phyloP scores from a whole-genome alignment of 2,329 filamentous ascomycete genomes.

The Camillea tinctor region DNA sequence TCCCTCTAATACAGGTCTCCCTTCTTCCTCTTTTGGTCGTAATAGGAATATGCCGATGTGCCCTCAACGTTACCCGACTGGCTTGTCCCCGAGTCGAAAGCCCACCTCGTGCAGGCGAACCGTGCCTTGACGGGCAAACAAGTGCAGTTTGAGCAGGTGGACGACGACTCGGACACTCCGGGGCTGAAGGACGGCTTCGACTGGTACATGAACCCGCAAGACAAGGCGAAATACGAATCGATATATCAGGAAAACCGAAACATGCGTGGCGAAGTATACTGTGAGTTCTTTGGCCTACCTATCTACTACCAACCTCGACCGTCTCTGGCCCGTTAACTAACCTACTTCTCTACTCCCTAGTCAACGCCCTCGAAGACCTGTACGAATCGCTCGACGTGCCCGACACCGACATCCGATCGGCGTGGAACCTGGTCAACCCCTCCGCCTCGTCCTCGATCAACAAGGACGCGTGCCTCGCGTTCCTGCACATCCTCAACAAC shows the following conservation, averaged over 20 bases:
- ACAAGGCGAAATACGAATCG: slow-evolving; percentile 93
- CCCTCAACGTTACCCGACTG: slow-evolving; percentile 84
- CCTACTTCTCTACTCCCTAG: slow-evolving; percentile 39
- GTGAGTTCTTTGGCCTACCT: slow-evolving; percentile 48
- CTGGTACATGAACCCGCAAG: slow-evolving; percentile 95
- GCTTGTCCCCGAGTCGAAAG: slow-evolving; percentile 94
- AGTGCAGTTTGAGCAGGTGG: slow-evolving; percentile 79
- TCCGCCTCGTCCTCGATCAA: slow-evolving; percentile 79
- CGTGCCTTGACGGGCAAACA: slow-evolving; percentile 77
- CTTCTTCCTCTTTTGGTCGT: not conserved
- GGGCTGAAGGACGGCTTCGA: slow-evolving; percentile 96
- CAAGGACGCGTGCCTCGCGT: slow-evolving; percentile 91
- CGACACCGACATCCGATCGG: slow-evolving; percentile 79
- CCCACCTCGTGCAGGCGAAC: slow-evolving; percentile 81
- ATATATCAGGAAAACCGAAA: slow-evolving; percentile 94
- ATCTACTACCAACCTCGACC: not conserved
- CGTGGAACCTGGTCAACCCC: slow-evolving; percentile 97
- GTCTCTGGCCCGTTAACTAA: not conserved
- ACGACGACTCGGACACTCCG: slow-evolving; percentile 77
- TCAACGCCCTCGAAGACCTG: slow-evolving; percentile 75
- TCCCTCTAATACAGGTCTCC: not conserved
- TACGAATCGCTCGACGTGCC: slow-evolving; percentile 78
- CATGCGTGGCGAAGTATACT: slow-evolving; percentile 78
- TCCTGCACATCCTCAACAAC: slow-evolving; percentile 95
- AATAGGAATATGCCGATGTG: slow-evolving; percentile 85